A percentile compares a stretch with the other conserved stretches of the same genome.
Evolutionary conservation across 202 grass and related monocot genomes (phyloP).

Genomic region (Sporobolus alterniflorus): DNA sequence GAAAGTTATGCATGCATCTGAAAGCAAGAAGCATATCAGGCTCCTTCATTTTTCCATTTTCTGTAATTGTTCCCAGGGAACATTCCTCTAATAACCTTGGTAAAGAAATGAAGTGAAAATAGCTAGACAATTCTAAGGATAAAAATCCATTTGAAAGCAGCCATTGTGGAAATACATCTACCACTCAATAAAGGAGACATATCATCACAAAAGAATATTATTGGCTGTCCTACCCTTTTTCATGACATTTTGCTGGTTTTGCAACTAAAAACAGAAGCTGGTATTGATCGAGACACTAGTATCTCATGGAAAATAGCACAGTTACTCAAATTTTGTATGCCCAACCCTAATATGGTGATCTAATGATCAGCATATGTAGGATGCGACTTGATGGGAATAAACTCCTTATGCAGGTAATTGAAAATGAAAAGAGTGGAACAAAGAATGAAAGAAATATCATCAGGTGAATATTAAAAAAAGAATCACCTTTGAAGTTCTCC

Average conservation of each 20-base stretch:
- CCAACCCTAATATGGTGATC: conserved; percentile 6
- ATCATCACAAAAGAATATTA: neutral
- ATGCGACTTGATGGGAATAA: neutral
- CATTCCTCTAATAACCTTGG: neutral
- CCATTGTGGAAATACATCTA: neutral
- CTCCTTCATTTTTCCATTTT: neutral
- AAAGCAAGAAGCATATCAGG: neutral
- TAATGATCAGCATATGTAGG: neutral
- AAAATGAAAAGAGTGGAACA: neutral
- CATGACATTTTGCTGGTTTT: neutral
- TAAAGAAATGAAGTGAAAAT: conserved; percentile 3
- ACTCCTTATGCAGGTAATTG: conserved; percentile 1
- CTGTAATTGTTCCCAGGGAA: neutral
- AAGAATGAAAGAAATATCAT: neutral
- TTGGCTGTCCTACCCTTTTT: neutral
- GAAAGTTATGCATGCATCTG: neutral
- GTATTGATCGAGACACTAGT: neutral
- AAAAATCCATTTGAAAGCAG: neutral
- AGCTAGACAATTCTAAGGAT: neutral
- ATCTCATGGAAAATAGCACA: neutral
- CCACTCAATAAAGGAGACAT: conserved; percentile 5
- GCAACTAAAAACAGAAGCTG: conserved; percentile 10
- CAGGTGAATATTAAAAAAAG: conserved; percentile 15
- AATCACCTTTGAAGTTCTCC: conserved; percentile 95
- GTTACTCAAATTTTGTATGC: neutral